A percentile compares a stretch with the other conserved stretches of the same genome.
Conservation (phyloP, 1,139 yeast genomes). For the Taphrina deformans region DNA sequence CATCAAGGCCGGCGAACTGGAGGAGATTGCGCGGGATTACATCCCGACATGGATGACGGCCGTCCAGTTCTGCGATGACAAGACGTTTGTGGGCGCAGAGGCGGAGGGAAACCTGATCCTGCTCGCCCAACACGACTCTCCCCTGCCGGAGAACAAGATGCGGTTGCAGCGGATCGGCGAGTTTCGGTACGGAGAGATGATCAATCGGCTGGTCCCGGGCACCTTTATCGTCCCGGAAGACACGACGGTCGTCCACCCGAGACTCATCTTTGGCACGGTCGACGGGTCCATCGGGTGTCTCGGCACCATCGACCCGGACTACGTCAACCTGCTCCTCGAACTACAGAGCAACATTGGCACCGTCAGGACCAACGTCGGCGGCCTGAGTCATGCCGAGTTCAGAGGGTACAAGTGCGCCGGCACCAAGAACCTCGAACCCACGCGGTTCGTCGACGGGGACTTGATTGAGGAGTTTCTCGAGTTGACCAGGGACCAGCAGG, state of each 20-base stretch:
- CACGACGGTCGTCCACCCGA: slow-evolving; percentile 35
- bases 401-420: slow-evolving; percentile 36
- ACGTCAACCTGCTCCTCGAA: slow-evolving; percentile 37
- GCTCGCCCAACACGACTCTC: slow-evolving; percentile 26
- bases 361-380: slow-evolving; percentile 36
- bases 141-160: slow-evolving; percentile 32
- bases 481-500: slow-evolving; percentile 35
- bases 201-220: slow-evolving; percentile 38
- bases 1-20: slow-evolving; percentile 19
- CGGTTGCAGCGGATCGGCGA: slow-evolving; percentile 36
- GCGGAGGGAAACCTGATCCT: slow-evolving; percentile 40
- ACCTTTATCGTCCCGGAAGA: slow-evolving; percentile 14
- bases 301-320: slow-evolving; percentile 36
- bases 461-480: slow-evolving; percentile 39
- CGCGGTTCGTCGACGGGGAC: slow-evolving; percentile 40
- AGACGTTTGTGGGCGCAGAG: slow-evolving; percentile 37
- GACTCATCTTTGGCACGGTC: slow-evolving; percentile 39
- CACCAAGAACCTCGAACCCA: slow-evolving; percentile 34
- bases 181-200: slow-evolving; percentile 39
- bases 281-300: slow-evolving; percentile 40
- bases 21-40: slow-evolving; percentile 39
- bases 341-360: slow-evolving; percentile 38
- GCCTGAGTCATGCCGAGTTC: slow-evolving; percentile 35
- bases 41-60: slow-evolving; percentile 41
- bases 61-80: slow-evolving; percentile 36